phyloP scores from a whole-genome alignment of 176 grass and related monocot species.

The Calamus simplicifolius region DNA sequence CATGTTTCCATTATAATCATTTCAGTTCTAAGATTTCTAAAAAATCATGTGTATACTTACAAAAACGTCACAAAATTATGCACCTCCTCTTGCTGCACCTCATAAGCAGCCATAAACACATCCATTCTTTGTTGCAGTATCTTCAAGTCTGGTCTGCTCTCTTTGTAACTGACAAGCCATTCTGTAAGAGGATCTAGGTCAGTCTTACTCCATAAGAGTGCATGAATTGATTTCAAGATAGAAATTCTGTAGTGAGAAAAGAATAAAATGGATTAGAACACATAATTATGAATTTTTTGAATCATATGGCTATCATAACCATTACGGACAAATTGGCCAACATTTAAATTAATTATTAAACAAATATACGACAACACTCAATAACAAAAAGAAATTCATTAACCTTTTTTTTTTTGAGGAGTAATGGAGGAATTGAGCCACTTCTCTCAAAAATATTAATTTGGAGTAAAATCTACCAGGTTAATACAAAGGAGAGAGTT shows the following conservation, averaged over 20 bases:
- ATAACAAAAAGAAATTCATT: too few species aligned
- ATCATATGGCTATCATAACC: too few species aligned
- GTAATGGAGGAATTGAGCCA: too few species aligned
- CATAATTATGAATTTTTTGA: too few species aligned
- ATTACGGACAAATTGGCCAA: too few species aligned
- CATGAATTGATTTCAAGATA: not conserved
- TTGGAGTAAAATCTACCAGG: too few species aligned
- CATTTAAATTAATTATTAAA: too few species aligned
- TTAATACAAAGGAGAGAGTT: too few species aligned
- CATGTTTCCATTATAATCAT: not conserved
- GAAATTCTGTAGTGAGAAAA: not conserved
- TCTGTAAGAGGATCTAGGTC: slow-evolving; percentile 28
- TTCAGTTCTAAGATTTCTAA: not conserved
- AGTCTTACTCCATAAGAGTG: not conserved
- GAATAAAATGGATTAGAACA: too few species aligned
- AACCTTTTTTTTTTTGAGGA: too few species aligned
- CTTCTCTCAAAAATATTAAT: too few species aligned
- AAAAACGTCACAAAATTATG: not conserved
- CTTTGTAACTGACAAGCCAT: slow-evolving; percentile 78
- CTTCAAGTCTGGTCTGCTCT: slow-evolving; percentile 58
- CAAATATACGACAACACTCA: too few species aligned
- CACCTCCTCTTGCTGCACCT: slow-evolving; percentile 78
- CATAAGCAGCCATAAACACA: slow-evolving; percentile 75
- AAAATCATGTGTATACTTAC: not conserved
- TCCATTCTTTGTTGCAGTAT: slow-evolving; percentile 78